Conservation (phyloP, 2,329 filamentous ascomycete genomes). For the Ascochyta koolunga region DNA sequence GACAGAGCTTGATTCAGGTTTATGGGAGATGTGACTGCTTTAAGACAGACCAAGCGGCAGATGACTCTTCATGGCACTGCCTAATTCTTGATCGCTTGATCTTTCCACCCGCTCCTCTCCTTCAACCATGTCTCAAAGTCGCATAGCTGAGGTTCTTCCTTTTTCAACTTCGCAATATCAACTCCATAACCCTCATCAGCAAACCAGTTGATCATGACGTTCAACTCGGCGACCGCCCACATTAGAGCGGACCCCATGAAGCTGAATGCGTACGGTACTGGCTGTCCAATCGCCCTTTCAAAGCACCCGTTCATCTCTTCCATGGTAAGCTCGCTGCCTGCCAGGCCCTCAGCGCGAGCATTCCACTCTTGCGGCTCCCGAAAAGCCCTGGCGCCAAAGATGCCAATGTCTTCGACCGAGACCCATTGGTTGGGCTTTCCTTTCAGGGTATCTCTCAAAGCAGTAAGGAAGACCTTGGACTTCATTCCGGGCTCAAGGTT, state of each 20-base stretch:
- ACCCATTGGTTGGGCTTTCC: conserved; percentile 52
- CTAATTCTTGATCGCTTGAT: conserved; percentile 21
- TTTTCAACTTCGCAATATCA: conserved; percentile 52
- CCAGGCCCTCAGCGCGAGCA: conserved; percentile 55
- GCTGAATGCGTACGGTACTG: conserved; percentile 52
- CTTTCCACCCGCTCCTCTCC: conserved; percentile 54
- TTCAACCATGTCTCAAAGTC: conserved; percentile 57
- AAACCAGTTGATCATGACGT: conserved; percentile 60
- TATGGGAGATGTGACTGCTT: not conserved
- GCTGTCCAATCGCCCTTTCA: conserved; percentile 53
- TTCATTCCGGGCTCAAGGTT: conserved; percentile 58
- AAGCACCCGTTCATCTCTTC: conserved; percentile 55
- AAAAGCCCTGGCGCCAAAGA: conserved; percentile 59
- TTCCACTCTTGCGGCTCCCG: conserved; percentile 53
- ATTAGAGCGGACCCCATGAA: conserved; percentile 51
- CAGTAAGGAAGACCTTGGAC: conserved; percentile 57
- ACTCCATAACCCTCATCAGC: conserved; percentile 54
- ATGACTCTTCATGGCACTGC: not conserved
- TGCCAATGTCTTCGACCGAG: conserved; percentile 57
- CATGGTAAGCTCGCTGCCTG: conserved; percentile 60
- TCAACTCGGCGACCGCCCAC: conserved; percentile 52
- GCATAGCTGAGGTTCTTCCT: conserved; percentile 54
- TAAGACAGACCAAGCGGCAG: not conserved
- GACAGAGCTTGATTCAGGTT: not conserved
- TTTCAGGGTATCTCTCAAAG: conserved; percentile 50